Evolutionary conservation across 2,329 filamentous ascomycete genomes (phyloP), one percentile per base, ranked within the genome.

Genomic region (Drechslera avenae): DNA sequence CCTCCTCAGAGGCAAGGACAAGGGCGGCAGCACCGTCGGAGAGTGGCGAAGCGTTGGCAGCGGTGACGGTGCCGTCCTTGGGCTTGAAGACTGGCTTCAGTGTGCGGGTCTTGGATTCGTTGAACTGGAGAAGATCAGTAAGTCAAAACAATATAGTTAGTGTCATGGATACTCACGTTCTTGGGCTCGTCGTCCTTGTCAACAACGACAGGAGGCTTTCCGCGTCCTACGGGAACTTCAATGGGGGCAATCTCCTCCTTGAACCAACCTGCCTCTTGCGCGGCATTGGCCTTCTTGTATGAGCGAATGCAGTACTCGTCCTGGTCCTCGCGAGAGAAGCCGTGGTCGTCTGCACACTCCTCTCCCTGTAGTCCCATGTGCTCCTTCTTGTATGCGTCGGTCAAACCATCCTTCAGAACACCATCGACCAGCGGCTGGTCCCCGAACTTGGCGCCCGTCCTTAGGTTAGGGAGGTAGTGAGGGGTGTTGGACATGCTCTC

Each of bases 401-500:
- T 95, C 63, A 99, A 83, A 61, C 94, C 94, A 72, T 99, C 94
- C 81, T 92, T 92, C 69, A 97, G 84, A 60, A 99, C 86, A 64
- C 91, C 93, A 71, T 99, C 94, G 46, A 97, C 83, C 61, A 99
- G 82, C 45, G 82, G 86, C 79, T 93, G 88, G 78, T 97, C 86
- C 67, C 94, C 94, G 76, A 95, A 99, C 80, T 97, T 97, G 76
- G 89, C 86, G 63, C 94, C 94, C 62, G 78, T 88, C 75, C 94
- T 89, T 66, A 96, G 82, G 75, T 81, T 89, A 60, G 91, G 89
- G 45, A 97, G 88, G 81, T 99, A 99, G 81, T 99, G 92, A 43
- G 94, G 94, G 46, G 88, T 83, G 80, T 97, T 97, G 72, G 92
- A 96, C 94, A 99, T 99, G 81, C 91, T 96, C 81, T 99, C 94